Conservation (phyloP, 768 basidiomycete species). For the Ephemerocybe angulata region DNA sequence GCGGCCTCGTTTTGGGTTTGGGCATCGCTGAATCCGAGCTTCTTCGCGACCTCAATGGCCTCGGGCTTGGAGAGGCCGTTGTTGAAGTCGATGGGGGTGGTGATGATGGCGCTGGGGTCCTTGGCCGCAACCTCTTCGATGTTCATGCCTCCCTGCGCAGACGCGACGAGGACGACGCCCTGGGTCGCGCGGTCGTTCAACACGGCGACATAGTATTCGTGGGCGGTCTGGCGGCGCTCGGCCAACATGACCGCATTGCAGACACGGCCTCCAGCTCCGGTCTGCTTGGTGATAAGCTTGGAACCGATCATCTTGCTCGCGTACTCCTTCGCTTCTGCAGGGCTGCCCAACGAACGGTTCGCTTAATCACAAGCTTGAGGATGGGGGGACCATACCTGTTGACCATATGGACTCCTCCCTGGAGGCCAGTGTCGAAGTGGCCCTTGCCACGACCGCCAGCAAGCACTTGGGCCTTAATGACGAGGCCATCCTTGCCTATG, state of each 20-base stretch:
- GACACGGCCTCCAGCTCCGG: conserved; percentile 84
- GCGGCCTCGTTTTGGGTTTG: conserved; percentile 80
- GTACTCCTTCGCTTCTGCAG: conserved; percentile 82
- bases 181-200: conserved; percentile 90
- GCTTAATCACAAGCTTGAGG: not conserved
- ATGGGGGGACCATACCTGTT: conserved; percentile 52
- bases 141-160: conserved; percentile 97
- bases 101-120: conserved; percentile 92
- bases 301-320: conserved; percentile 93
- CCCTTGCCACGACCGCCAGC: conserved; percentile 99
- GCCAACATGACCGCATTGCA: conserved; percentile 99
- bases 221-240: conserved; percentile 86
- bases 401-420: conserved; percentile 96
- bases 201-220: conserved; percentile 98
- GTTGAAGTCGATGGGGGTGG: conserved; percentile 83
- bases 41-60: conserved; percentile 78
- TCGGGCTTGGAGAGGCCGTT: conserved; percentile 72
- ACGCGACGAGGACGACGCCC: conserved; percentile 90
- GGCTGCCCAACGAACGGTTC: conserved; percentile 40
- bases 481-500: conserved; percentile 71
- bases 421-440: conserved; percentile 90
- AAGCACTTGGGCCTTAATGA: conserved; percentile 98
- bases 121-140: conserved; percentile 99
- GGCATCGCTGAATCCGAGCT: conserved; percentile 81
- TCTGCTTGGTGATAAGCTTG: conserved; percentile 97